These are phyloP conservation scores for Fusarium sp. DNA, from an alignment of 2,329 filamentous ascomycete genomes.

Conservation along the genomic window DNA sequence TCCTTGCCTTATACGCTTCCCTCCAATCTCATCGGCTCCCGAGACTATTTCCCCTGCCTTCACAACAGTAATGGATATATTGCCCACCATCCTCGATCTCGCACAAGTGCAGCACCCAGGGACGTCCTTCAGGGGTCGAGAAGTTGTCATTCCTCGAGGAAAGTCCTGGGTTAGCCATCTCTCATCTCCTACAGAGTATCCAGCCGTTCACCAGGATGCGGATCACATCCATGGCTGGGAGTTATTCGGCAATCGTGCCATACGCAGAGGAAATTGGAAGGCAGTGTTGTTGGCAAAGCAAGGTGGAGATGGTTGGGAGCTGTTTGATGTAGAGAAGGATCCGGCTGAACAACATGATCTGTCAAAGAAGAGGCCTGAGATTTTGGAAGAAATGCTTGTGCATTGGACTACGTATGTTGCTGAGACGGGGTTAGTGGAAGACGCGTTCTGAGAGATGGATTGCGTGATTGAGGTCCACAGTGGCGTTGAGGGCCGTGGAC, in stretches of 20 bases:
- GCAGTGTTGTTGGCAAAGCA: conserved; percentile 51
- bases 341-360: conserved; percentile 11
- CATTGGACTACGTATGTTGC: conserved; percentile 10
- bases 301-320: conserved; percentile 6
- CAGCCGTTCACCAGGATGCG: conserved; percentile 35
- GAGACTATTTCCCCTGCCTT: conserved; percentile 46
- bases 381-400: conserved; percentile 14
- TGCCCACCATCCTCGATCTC: conserved; percentile 61
- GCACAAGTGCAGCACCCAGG: conserved; percentile 56
- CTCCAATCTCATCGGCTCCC: conserved; percentile 44
- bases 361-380: neutral
- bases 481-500: neutral
- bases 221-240: conserved; percentile 68
- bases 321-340: conserved; percentile 17
- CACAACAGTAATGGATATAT: conserved; percentile 61
- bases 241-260: conserved; percentile 62
- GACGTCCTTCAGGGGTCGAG: conserved; percentile 43
- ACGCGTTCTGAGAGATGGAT: neutral
- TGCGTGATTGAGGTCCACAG: conserved; percentile 7
- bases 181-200: conserved; percentile 3
- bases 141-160: conserved; percentile 16
- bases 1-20: conserved; percentile 44
- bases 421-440: conserved; percentile 9
- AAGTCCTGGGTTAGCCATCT: conserved; percentile 20
- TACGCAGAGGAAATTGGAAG: conserved; percentile 68